Evolutionary conservation across 1,284 basidiomycete genomes (phyloP).

Genomic region (Puccinia triticina): DNA sequence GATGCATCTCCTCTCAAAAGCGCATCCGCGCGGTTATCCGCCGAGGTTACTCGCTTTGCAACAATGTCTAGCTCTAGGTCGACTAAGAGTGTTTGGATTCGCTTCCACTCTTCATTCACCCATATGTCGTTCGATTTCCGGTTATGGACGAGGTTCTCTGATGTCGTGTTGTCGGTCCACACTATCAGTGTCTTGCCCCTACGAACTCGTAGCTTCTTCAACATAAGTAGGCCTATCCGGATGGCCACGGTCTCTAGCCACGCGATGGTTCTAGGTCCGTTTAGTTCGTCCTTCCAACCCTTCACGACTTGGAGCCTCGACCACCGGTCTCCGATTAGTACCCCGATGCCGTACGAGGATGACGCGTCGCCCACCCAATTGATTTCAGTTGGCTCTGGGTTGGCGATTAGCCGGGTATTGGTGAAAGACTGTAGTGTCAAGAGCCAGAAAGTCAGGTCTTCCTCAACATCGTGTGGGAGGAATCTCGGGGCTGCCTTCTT

Average conservation of each 20-base stretch:
- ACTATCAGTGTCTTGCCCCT: constrained; percentile 7
- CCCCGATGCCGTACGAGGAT: neutral
- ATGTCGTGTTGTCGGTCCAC: constrained; percentile 15
- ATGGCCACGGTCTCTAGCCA: constrained; percentile 1
- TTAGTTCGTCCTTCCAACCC: neutral
- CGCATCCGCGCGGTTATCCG: neutral
- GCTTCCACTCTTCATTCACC: constrained; percentile 18
- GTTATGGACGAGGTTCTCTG: neutral
- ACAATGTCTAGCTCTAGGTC: neutral
- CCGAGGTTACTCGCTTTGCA: neutral
- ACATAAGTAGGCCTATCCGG: neutral
- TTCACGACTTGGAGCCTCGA: neutral
- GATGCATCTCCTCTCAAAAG: neutral
- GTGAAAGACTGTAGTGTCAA: neutral
- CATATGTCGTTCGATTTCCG: neutral
- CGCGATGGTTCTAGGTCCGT: neutral
- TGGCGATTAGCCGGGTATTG: neutral
- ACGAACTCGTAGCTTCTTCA: neutral
- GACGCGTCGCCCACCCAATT: constrained; percentile 2
- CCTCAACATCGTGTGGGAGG: too few relatives aligned
- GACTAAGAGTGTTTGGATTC: neutral
- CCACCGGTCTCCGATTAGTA: neutral
- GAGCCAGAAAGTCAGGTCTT: neutral
- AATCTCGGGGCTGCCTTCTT: neutral
- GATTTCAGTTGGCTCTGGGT: neutral